Evolutionary conservation across 352 stramenopile species (phyloP).

Genomic region (Phytophthora fragariae): DNA sequence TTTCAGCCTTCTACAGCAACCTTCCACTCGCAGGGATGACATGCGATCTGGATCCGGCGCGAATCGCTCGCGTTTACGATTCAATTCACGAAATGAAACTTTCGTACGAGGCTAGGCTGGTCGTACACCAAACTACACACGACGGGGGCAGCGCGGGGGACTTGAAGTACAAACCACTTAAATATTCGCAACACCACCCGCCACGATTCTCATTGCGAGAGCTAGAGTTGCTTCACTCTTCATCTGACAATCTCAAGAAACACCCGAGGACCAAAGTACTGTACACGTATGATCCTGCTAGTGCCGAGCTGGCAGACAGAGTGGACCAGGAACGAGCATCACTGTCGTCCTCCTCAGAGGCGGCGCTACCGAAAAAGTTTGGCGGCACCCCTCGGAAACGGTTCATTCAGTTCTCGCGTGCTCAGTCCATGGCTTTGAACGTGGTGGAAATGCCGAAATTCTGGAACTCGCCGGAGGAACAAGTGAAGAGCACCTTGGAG

Average conservation of each 20-base stretch:
- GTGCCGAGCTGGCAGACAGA: slow-evolving; percentile 35
- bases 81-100: slow-evolving; percentile 70
- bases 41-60: slow-evolving; percentile 71
- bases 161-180: slow-evolving; percentile 83
- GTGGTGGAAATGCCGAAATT: slow-evolving; percentile 52
- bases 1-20: slow-evolving; percentile 69
- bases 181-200: slow-evolving; percentile 63
- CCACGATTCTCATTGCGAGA: slow-evolving; percentile 62
- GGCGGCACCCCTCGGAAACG: slow-evolving; percentile 18
- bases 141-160: slow-evolving; percentile 39
- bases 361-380: slow-evolving; percentile 21
- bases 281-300: slow-evolving; percentile 43
- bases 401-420: slow-evolving; percentile 26
- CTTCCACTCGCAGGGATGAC: slow-evolving; percentile 71
- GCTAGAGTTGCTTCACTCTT: slow-evolving; percentile 42
- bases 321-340: slow-evolving; percentile 32
- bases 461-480: slow-evolving; percentile 53
- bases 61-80: slow-evolving; percentile 78
- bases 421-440: slow-evolving; percentile 48
- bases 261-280: slow-evolving; percentile 31
- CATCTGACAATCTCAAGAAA: slow-evolving; percentile 35
- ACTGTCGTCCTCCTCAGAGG: slow-evolving; percentile 22
- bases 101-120: slow-evolving; percentile 72
- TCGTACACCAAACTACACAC: slow-evolving; percentile 56
- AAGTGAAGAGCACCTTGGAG: slow-evolving; percentile 34